Percentiles rank a stretch among this genome's conserved stretches.
phyloP scores from a whole-genome alignment of 2,329 filamentous ascomycete genomes.

The Cladosporium sp. region DNA sequence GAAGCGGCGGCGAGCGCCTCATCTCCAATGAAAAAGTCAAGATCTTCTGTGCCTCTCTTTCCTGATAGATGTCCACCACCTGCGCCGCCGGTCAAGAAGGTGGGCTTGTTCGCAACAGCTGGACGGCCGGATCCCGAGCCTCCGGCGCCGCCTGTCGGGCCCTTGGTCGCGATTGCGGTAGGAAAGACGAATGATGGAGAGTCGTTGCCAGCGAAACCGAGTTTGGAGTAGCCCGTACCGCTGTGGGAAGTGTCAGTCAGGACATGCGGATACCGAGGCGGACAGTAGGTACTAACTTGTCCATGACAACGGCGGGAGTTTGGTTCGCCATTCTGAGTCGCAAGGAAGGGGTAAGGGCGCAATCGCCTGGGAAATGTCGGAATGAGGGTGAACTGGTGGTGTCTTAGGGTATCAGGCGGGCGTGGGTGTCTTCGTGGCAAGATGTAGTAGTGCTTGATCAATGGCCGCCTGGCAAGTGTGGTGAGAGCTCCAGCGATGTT shows the following conservation, averaged over 20 bases:
- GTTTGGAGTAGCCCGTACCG: slow-evolving; percentile 99
- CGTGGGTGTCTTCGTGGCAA: neutral
- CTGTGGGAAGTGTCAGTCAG: slow-evolving; percentile 47
- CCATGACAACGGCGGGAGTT: slow-evolving; percentile 99
- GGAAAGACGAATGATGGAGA: slow-evolving; percentile 99
- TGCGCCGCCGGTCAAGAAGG: slow-evolving; percentile 87
- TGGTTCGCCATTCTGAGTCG: slow-evolving; percentile 77
- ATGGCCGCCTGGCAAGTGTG: slow-evolving; percentile 5
- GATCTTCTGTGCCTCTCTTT: slow-evolving; percentile 94
- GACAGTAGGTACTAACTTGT: slow-evolving; percentile 79
- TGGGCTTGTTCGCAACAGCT: slow-evolving; percentile 88
- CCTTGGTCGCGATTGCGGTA: slow-evolving; percentile 95
- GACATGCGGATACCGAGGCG: slow-evolving; percentile 13
- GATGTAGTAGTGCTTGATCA: neutral
- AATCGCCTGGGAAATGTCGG: neutral
- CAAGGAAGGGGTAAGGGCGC: neutral
- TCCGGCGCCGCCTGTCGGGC: slow-evolving; percentile 59
- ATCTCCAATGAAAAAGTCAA: slow-evolving; percentile 99
- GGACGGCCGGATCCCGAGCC: slow-evolving; percentile 84
- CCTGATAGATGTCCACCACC: slow-evolving; percentile 78
- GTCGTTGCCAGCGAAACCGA: slow-evolving; percentile 99
- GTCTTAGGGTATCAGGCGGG: neutral
- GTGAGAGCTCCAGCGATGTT: slow-evolving; percentile 9
- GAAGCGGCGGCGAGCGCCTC: slow-evolving; percentile 81
- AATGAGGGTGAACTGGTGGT: neutral